phyloP scores from a whole-genome alignment of 2,329 filamentous ascomycete species.

The Alternaria consortialis region DNA sequence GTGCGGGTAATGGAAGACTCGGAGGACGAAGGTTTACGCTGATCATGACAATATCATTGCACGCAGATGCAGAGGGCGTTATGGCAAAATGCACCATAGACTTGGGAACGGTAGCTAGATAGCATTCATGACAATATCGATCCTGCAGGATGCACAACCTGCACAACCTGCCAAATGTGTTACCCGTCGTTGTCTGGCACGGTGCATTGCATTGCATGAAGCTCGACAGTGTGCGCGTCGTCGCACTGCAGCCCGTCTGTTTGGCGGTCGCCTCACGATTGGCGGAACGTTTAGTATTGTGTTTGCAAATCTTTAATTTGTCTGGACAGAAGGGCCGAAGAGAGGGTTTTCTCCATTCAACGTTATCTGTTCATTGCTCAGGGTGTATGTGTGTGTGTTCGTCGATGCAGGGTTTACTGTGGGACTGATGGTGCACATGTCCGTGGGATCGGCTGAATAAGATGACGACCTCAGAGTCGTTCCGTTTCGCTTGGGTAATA shows the following conservation, averaged over 20 bases:
- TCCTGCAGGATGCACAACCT: constrained; percentile 11
- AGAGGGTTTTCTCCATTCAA: neutral
- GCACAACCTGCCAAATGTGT: constrained; percentile 10
- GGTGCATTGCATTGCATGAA: constrained; percentile 13
- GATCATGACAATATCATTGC: neutral
- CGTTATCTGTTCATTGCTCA: constrained; percentile 5
- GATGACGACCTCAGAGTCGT: neutral
- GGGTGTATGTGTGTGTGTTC: neutral
- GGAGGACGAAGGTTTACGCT: neutral
- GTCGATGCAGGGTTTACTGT: constrained; percentile 2
- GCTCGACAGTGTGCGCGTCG: neutral
- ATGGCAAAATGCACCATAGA: constrained; percentile 7
- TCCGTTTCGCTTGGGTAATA: constrained; percentile 5
- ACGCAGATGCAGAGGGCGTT: neutral
- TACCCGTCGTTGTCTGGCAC: constrained; percentile 4
- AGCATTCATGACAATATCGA: constrained; percentile 5
- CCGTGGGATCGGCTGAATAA: constrained; percentile 9
- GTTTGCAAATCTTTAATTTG: constrained; percentile 1
- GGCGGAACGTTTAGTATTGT: constrained; percentile 6
- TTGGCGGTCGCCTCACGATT: constrained; percentile 4
- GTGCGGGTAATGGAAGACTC: neutral
- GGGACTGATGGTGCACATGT: constrained; percentile 1
- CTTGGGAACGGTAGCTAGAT: neutral
- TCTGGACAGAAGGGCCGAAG: constrained; percentile 10
- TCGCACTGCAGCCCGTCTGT: constrained; percentile 8